phyloP scores from a whole-genome alignment of 768 basidiomycete genomes.

The Termitomyces sp. region DNA sequence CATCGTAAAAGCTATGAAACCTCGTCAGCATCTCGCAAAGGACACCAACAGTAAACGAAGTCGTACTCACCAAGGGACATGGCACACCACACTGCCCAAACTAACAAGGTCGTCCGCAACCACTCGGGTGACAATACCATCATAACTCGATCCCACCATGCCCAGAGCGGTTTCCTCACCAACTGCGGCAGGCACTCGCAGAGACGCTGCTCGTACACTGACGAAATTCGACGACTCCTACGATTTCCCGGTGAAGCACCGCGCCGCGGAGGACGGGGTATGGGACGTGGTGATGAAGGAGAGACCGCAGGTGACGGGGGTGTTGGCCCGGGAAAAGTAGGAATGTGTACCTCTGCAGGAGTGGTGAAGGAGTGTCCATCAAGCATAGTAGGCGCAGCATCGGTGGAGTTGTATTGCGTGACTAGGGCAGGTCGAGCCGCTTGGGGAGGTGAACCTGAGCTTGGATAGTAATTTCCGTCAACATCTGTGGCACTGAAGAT shows the following conservation, averaged over 20 bases:
- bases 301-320: constrained; percentile 2
- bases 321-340: constrained; percentile 11
- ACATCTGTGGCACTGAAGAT: constrained; percentile 27
- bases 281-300: background rate
- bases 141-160: constrained; percentile 62
- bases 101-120: constrained; percentile 67
- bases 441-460: background rate
- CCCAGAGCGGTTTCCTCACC: constrained; percentile 53
- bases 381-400: constrained; percentile 21
- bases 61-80: constrained; percentile 65
- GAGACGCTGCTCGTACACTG: constrained; percentile 38
- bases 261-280: background rate
- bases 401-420: constrained; percentile 30
- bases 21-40: constrained; percentile 1
- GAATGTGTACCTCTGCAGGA: constrained; percentile 16
- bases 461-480: constrained; percentile 14
- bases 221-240: constrained; percentile 27
- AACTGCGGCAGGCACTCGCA: constrained; percentile 45
- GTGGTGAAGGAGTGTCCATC: constrained; percentile 24
- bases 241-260: background rate
- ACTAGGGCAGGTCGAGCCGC: constrained; percentile 12
- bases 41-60: background rate
- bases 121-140: constrained; percentile 75
- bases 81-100: constrained; percentile 74
- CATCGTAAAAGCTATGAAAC: constrained; percentile 69